These are phyloP conservation scores for Eragrostis curvula DNA, from an alignment of 176 grass and related monocot genomes.

Conservation along the genomic window DNA sequence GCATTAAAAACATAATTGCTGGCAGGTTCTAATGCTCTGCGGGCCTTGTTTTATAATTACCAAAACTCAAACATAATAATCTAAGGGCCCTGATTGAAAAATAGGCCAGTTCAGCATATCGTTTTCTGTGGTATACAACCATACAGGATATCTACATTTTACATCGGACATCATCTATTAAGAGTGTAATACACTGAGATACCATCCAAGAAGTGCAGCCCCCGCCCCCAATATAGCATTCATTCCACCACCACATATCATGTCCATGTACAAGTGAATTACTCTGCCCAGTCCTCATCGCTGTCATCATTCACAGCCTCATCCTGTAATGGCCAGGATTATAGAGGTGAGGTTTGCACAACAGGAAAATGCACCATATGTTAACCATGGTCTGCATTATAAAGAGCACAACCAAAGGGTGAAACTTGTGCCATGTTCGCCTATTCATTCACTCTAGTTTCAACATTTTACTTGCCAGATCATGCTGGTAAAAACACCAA, in stretches of 20 bases:
- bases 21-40: too few relatives aligned
- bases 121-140: too few relatives aligned
- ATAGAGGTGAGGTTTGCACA: neutral
- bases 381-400: neutral
- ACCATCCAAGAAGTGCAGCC: neutral
- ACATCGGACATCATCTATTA: neutral
- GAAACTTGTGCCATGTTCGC: neutral
- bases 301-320: slow-evolving; percentile 47
- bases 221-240: neutral
- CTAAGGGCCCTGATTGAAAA: too few relatives aligned
- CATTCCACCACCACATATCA: neutral
- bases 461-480: neutral
- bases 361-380: neutral
- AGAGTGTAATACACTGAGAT: neutral
- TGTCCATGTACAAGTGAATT: neutral
- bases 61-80: too few relatives aligned
- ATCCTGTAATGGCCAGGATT: slow-evolving; percentile 25
- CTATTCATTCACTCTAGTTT: neutral
- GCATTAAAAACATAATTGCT: too few relatives aligned
- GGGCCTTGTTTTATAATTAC: too few relatives aligned
- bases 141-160: neutral
- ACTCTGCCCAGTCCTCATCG: slow-evolving; percentile 66
- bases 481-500: neutral
- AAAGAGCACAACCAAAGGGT: neutral
- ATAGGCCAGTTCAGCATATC: too few relatives aligned